Percentiles rank a stretch among this genome's conserved stretches.
Evolutionary conservation across 106 monocot genomes (phyloP).

Genomic region (Dendrobium huoshanense): DNA sequence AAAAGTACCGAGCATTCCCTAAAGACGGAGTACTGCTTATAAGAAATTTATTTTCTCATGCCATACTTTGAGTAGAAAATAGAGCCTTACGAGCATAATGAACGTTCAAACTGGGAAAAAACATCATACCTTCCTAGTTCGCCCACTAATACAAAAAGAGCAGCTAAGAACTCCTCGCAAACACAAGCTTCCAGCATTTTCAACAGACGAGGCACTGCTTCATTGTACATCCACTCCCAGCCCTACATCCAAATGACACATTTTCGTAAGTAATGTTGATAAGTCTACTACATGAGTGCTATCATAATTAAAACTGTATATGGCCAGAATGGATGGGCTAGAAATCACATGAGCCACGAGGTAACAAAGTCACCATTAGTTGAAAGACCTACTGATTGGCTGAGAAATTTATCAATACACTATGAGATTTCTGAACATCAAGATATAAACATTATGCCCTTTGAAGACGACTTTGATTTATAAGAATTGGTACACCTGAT

Average conservation of each 20-base stretch:
- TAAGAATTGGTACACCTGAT: background rate
- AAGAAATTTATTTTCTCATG: background rate
- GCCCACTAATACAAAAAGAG: constrained; percentile 52
- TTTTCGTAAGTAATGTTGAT: background rate
- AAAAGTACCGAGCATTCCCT: background rate
- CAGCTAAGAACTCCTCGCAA: constrained; percentile 27
- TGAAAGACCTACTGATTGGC: background rate
- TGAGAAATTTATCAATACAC: background rate
- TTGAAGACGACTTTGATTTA: background rate
- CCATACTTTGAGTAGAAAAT: background rate
- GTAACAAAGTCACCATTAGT: background rate
- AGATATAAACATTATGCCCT: background rate
- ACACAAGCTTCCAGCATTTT: constrained; percentile 41
- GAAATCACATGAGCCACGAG: background rate
- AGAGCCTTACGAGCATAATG: background rate
- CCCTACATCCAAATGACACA: constrained; percentile 30
- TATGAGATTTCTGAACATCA: background rate
- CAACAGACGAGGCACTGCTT: constrained; percentile 33
- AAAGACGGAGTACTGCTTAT: background rate
- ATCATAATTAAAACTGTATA: background rate
- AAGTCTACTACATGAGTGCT: background rate
- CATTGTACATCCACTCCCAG: constrained; percentile 45
- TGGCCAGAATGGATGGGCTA: background rate
- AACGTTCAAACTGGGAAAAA: background rate
- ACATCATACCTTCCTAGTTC: constrained; percentile 52